Conservation (phyloP, 2,329 filamentous ascomycete genomes). For the Colletotrichum siamense region DNA sequence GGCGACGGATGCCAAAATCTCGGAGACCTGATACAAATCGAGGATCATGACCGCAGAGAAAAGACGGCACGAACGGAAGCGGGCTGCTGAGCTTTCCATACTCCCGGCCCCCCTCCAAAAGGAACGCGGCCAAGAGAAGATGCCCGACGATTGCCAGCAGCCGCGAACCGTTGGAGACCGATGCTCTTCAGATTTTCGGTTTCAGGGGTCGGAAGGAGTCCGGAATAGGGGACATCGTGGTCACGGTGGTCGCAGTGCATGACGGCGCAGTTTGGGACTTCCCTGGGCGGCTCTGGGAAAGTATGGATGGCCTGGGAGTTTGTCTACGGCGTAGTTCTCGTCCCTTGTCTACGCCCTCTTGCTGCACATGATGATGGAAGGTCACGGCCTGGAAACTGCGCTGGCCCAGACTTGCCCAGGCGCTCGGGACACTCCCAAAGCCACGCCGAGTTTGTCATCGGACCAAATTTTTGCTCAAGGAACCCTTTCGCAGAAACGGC, state of each 20-base stretch:
- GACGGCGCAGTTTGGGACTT: not conserved
- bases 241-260: not conserved
- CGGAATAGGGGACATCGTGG: slow-evolving; percentile 6
- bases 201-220: slow-evolving; percentile 13
- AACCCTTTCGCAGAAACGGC: not conserved
- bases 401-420: slow-evolving; percentile 2
- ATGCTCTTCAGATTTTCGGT: not conserved
- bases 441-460: slow-evolving; percentile 6
- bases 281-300: not conserved
- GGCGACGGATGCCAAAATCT: not conserved
- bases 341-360: not conserved
- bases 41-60: not conserved
- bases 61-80: not conserved
- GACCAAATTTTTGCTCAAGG: not conserved
- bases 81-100: not conserved
- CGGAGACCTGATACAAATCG: not conserved
- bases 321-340: not conserved
- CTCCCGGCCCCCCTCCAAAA: not conserved
- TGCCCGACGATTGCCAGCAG: not conserved
- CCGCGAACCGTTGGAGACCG: not conserved
- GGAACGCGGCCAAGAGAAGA: not conserved
- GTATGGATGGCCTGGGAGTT: not conserved
- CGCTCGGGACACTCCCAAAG: not conserved
- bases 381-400: slow-evolving; percentile 1
- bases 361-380: not conserved